A percentile compares a stretch with the other conserved stretches of the same genome.
Conservation (phyloP, 163 green algal species). For the Chlorella variabilis region DNA sequence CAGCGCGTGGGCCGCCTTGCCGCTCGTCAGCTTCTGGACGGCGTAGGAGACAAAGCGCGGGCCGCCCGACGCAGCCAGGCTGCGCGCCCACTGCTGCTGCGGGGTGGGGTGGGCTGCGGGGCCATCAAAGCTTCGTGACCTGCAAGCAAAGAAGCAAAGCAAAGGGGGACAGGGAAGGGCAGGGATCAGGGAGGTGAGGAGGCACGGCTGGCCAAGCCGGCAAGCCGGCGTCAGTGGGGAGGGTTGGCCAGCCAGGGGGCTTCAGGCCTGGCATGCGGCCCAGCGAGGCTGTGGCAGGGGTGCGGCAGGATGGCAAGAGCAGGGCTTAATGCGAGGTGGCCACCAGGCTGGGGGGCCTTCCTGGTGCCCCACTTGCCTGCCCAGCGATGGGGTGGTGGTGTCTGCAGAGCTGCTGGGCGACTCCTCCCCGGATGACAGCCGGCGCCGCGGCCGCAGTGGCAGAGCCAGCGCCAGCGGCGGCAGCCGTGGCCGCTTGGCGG, state of each 20-base stretch:
- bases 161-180: not conserved
- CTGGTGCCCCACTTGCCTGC: too few relatives aligned
- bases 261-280: not conserved
- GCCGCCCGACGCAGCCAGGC: not conserved
- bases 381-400: not conserved
- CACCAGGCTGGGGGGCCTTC: too few relatives aligned
- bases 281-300: too few relatives aligned
- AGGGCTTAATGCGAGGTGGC: too few relatives aligned
- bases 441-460: not conserved
- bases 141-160: not conserved
- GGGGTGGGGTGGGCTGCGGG: not conserved
- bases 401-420: conserved; percentile 11
- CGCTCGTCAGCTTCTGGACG: conserved; percentile 38
- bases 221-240: too few relatives aligned
- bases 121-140: not conserved
- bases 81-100: not conserved
- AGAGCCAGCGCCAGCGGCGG: not conserved
- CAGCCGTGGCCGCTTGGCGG: not conserved
- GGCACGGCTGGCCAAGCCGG: not conserved
- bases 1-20: conserved; percentile 28
- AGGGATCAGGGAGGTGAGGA: not conserved
- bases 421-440: not conserved
- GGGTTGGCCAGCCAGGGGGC: too few relatives aligned
- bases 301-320: too few relatives aligned
- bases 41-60: conserved; percentile 30